Evolutionary conservation across 2,329 filamentous ascomycete species (phyloP).

Genomic region (Basipetospora chlamydospora): DNA sequence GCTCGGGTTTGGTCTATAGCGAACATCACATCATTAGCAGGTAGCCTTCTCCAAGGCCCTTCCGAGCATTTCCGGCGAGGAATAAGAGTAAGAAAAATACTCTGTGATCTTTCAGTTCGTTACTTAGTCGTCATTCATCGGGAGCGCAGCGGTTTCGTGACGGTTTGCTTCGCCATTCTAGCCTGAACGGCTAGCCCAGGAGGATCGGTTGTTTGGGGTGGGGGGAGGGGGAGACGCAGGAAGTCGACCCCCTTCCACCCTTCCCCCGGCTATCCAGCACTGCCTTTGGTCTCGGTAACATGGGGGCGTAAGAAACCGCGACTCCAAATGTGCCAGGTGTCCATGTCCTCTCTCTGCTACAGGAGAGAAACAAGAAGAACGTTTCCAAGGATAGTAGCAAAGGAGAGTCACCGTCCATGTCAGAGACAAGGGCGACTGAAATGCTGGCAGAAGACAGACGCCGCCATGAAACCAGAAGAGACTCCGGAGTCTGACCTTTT

Average conservation of each 20-base stretch:
- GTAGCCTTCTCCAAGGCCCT: no score
- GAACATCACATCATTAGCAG: no score
- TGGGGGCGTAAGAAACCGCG: conserved; percentile 1
- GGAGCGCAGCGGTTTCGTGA: conserved; percentile 4
- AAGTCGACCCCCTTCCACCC: no score
- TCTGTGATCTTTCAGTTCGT: no score
- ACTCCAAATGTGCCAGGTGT: conserved; percentile 5
- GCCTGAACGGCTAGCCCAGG: not conserved
- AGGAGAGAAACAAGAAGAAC: not conserved
- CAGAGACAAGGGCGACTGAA: no score
- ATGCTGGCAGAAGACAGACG: not conserved
- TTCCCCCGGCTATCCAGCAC: not conserved
- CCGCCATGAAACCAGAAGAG: conserved; percentile 4
- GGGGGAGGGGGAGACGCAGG: no score
- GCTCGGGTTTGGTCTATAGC: no score
- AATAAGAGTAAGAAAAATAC: no score
- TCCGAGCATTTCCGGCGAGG: no score
- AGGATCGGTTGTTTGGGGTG: no score
- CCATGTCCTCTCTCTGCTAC: not conserved
- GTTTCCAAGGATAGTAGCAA: not conserved
- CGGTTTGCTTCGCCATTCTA: not conserved
- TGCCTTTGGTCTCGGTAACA: conserved; percentile 5
- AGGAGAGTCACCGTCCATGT: not conserved
- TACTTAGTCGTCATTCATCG: not conserved
- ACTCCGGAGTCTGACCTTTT: conserved; percentile 6